A percentile compares a stretch with the other conserved stretches of the same genome.
These are phyloP conservation scores for Boletus patriciae DNA, from an alignment of 768 basidiomycete genomes.

Conservation along the genomic window DNA sequence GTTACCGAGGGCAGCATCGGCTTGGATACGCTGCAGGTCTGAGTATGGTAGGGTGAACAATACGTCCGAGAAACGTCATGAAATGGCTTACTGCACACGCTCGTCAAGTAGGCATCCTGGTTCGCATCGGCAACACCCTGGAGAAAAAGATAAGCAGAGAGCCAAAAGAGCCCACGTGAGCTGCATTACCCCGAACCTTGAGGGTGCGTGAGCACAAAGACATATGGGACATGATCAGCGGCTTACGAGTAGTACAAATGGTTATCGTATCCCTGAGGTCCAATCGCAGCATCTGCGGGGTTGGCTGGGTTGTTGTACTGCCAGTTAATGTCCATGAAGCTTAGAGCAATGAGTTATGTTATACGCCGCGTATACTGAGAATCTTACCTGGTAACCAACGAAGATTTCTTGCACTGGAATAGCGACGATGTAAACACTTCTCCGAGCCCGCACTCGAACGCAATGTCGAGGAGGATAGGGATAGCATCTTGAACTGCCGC, in stretches of 20 bases:
- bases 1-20: constrained; percentile 45
- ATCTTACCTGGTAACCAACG: constrained; percentile 42
- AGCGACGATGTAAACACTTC: constrained; percentile 24
- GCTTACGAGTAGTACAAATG: constrained; percentile 75
- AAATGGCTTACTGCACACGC: constrained; percentile 62
- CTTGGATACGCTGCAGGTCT: constrained; percentile 62
- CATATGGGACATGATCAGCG: not conserved
- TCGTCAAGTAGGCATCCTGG: constrained; percentile 60
- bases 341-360: constrained; percentile 26
- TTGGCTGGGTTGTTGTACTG: constrained; percentile 69
- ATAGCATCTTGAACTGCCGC: constrained; percentile 37
- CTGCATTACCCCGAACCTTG: constrained; percentile 56
- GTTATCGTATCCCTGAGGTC: constrained; percentile 75
- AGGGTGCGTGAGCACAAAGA: constrained; percentile 5
- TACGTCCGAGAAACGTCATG: not conserved
- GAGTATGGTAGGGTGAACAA: not conserved
- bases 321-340: constrained; percentile 84
- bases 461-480: constrained; percentile 38
- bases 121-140: constrained; percentile 72
- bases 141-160: constrained; percentile 4
- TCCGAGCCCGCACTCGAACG: constrained; percentile 18
- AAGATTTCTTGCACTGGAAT: constrained; percentile 16
- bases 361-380: not conserved
- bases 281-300: constrained; percentile 64
- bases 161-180: not conserved